phyloP scores from a whole-genome alignment of 805 yeast species.

The Diddensiella transvaalensis region DNA sequence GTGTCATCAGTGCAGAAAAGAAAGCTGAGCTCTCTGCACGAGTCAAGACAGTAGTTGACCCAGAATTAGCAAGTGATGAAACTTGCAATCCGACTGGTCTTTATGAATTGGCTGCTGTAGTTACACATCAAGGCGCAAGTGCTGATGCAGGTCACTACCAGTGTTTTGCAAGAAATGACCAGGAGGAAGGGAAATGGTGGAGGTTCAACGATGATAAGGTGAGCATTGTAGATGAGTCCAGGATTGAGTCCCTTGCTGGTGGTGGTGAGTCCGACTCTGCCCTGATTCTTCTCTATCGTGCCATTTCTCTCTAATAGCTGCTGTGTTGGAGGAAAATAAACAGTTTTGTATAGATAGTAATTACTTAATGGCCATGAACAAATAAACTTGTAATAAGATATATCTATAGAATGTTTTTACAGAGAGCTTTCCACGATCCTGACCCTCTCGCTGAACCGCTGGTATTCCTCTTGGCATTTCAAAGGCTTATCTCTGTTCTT shows the following conservation, averaged over 20 bases:
- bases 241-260: constrained; percentile 82
- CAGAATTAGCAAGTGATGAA: constrained; percentile 37
- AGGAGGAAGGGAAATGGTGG: constrained; percentile 78
- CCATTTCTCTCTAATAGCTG: constrained; percentile 36
- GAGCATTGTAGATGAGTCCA: constrained; percentile 68
- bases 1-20: constrained; percentile 21
- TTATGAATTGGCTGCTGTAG: constrained; percentile 75
- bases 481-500: constrained; percentile 31
- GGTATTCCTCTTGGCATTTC: constrained; percentile 32
- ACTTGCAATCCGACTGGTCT: constrained; percentile 86
- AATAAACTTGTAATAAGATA: no score
- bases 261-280: constrained; percentile 98
- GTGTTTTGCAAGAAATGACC: constrained; percentile 70
- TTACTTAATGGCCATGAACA: not conserved
- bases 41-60: constrained; percentile 36
- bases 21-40: constrained; percentile 27
- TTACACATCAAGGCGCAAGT: constrained; percentile 91
- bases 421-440: not conserved
- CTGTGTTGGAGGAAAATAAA: not conserved
- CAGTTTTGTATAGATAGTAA: not conserved
- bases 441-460: constrained; percentile 23
- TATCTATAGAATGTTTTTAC: not conserved
- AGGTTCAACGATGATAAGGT: constrained; percentile 93
- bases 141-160: constrained; percentile 99
- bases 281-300: constrained; percentile 79